Conservation (phyloP, 75 land plant genomes). For the Pinus albicaulis region DNA sequence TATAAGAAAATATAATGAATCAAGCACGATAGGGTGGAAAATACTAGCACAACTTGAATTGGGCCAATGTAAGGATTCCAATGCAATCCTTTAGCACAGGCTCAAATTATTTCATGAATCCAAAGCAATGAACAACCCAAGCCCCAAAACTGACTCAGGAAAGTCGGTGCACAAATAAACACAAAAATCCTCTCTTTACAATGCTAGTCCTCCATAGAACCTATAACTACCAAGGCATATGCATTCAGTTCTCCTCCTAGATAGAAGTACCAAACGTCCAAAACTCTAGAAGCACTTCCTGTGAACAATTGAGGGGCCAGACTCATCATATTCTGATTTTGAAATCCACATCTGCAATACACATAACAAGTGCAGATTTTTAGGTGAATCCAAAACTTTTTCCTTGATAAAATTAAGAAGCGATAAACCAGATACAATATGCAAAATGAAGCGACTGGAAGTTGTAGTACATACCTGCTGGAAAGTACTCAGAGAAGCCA, state of each 20-base stretch:
- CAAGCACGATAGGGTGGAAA: neutral
- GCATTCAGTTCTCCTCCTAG: neutral
- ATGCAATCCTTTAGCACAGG: neutral
- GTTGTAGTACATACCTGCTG: constrained; percentile 40
- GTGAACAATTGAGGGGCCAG: constrained; percentile 15
- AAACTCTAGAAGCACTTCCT: constrained; percentile 36
- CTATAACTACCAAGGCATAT: neutral
- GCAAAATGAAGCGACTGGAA: neutral
- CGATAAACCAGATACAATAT: neutral
- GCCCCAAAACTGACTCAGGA: constrained; percentile 6
- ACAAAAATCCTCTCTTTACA: neutral
- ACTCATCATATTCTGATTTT: constrained; percentile 42
- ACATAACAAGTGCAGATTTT: neutral
- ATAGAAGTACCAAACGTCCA: constrained; percentile 4
- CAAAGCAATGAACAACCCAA: constrained; percentile 4
- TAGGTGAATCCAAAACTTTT: neutral
- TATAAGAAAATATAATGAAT: neutral
- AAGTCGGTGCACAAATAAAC: neutral
- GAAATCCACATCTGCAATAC: constrained; percentile 43
- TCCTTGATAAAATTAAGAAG: neutral
- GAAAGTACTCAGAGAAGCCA: constrained; percentile 64
- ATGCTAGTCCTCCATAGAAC: neutral
- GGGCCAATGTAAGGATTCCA: too few species aligned
- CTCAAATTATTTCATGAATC: constrained; percentile 5
- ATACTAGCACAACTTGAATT: neutral